A percentile compares a stretch with the other conserved stretches of the same genome.
These are phyloP conservation scores for Serendipita sp. DNA, from an alignment of 768 basidiomycete species.

Conservation along the genomic window DNA sequence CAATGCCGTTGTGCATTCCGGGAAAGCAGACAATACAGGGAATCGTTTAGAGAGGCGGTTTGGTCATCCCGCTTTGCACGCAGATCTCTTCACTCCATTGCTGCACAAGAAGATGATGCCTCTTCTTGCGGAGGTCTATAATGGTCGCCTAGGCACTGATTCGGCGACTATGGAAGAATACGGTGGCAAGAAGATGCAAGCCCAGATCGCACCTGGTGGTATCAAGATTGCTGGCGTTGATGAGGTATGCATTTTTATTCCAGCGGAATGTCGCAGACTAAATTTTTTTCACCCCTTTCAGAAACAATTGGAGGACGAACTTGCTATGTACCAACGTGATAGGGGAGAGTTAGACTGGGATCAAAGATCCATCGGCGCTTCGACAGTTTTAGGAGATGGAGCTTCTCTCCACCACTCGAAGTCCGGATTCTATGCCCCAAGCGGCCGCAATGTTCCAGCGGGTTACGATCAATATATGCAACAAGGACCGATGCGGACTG, in stretches of 20 bases:
- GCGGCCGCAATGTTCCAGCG: neutral
- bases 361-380: constrained; percentile 41
- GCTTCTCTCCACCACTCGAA: neutral
- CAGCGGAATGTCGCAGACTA: neutral
- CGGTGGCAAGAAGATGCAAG: constrained; percentile 59
- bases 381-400: constrained; percentile 9
- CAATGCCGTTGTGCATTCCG: constrained; percentile 57
- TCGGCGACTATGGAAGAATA: constrained; percentile 59
- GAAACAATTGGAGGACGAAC: constrained; percentile 69
- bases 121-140: constrained; percentile 56
- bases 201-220: constrained; percentile 58
- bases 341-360: constrained; percentile 85
- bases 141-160: constrained; percentile 48
- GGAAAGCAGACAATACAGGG: constrained; percentile 51
- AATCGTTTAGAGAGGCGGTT: constrained; percentile 79
- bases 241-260: constrained; percentile 27
- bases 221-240: constrained; percentile 70
- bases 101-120: constrained; percentile 75
- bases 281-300: constrained; percentile 13
- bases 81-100: constrained; percentile 79
- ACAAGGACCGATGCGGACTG: neutral
- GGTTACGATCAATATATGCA: constrained; percentile 4
- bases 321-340: constrained; percentile 58
- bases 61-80: constrained; percentile 81
- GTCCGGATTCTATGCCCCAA: neutral